Evolutionary conservation across 2,329 filamentous ascomycete species (phyloP), one percentile per base, ranked within the genome.

Genomic region (Pseudocercospora crystallina): DNA sequence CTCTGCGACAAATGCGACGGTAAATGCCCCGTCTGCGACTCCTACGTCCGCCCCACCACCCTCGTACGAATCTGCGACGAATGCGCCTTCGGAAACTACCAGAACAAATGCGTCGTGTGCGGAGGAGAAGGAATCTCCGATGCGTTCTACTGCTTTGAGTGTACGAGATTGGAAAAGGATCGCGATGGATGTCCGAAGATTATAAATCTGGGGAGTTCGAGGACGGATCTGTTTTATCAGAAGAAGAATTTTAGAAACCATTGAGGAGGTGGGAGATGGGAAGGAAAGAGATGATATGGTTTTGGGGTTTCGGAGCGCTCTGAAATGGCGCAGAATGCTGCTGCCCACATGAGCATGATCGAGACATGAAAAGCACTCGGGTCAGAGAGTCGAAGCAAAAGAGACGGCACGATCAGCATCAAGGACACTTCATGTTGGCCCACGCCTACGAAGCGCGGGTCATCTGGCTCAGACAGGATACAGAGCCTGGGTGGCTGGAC

Each of bases 1-100:
- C 89, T 99, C 69, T 99, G 94, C 81, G 94, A 99, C 78, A 99
- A 99, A 77, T 99, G 94, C 80, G 94, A 99, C 77, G 94, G 94
- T 73, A 99, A 99, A 79, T 99, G 94, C 68, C 94, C 94, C 60
- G 91, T 99, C 55, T 99, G 94, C 83, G 94, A 99, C 72, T 95
- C 89, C 55, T 99, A 99, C 81, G 94, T 99, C 58, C 91, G 94
- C 12, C 94, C 94, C 10, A 99, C 94, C 26, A 97, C 94, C 8
- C 86, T 97, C 50, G 94, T 95, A 54, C 90, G 92, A 67, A 97
- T 99, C 77, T 99, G 94, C 79, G 94, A 99, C 78, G 94, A 99
- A 76, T 99, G 94, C 80, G 91, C 89, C 70, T 99, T 99, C 72
- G 94, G 94, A 69, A 99, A 99, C 80, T 99, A 96, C 79, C 94